These are phyloP conservation scores for Pinus albicaulis DNA, from an alignment of 75 land plant genomes.

Conservation along the genomic window DNA sequence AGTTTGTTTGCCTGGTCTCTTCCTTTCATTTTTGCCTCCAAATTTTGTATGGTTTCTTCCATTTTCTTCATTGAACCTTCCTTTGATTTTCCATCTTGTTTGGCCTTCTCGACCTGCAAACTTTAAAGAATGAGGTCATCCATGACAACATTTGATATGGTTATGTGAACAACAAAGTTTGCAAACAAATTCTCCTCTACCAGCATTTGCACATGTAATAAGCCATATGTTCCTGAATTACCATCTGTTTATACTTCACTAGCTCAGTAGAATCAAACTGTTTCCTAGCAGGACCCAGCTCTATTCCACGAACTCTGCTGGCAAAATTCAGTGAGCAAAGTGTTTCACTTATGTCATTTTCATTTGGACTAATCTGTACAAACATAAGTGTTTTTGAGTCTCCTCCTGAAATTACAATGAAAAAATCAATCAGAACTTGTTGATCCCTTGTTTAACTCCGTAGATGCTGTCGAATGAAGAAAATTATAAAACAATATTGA, in stretches of 20 bases:
- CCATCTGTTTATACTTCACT: conserved; percentile 79
- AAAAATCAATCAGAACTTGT: not conserved
- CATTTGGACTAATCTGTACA: conserved; percentile 95
- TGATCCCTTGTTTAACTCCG: not conserved
- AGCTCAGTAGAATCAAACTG: conserved; percentile 74
- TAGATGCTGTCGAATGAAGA: not conserved
- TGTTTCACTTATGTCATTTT: conserved; percentile 81
- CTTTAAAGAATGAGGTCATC: not conserved
- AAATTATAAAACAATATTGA: not conserved
- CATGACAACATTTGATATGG: not conserved
- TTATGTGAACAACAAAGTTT: not conserved
- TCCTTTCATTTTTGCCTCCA: conserved; percentile 63
- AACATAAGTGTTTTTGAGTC: conserved; percentile 98
- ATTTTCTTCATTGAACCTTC: conserved; percentile 62
- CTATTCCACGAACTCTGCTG: conserved; percentile 93
- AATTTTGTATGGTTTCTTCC: conserved; percentile 67
- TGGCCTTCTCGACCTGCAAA: conserved; percentile 74
- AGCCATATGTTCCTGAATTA: conserved; percentile 21
- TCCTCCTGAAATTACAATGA: conserved; percentile 61
- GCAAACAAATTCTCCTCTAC: not conserved
- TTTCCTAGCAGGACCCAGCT: conserved; percentile 87
- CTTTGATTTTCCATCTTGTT: conserved; percentile 69
- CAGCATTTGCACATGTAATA: not conserved
- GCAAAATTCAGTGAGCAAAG: conserved; percentile 97
- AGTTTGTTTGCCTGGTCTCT: conserved; percentile 62